These are phyloP conservation scores for Thinopyrum elongatum DNA, from an alignment of 176 grass and related monocot genomes.

Conservation along the genomic window DNA sequence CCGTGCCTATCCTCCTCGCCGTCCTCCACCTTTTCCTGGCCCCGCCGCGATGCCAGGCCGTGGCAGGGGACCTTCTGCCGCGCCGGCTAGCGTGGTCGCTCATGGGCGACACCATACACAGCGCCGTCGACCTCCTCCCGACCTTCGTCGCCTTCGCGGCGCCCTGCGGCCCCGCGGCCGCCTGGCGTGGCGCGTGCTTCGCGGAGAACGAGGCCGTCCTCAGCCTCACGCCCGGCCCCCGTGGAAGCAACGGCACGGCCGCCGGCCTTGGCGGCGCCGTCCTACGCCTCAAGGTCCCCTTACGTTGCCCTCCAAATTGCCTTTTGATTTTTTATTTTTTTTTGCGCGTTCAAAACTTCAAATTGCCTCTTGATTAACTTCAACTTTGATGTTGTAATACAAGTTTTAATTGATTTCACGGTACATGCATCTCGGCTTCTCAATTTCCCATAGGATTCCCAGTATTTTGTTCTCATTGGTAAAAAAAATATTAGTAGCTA, in stretches of 20 bases:
- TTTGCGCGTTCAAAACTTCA: too few relatives aligned
- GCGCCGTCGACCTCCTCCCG: constrained; percentile 90
- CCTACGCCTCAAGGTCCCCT: constrained; percentile 62
- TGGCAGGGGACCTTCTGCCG: constrained; percentile 61
- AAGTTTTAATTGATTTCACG: not conserved
- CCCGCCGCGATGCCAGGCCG: not conserved
- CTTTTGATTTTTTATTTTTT: not conserved
- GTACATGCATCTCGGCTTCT: not conserved
- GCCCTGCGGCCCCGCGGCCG: constrained; percentile 40
- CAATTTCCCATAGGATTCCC: not conserved
- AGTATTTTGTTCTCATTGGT: not conserved
- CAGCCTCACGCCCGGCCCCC: constrained; percentile 41
- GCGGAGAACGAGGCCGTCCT: constrained; percentile 68
- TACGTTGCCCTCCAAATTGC: not conserved
- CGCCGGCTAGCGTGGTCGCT: constrained; percentile 71
- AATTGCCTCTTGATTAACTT: not conserved
- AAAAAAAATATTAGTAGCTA: not conserved
- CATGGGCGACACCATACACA: constrained; percentile 58
- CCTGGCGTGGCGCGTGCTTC: constrained; percentile 84
- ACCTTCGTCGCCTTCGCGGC: constrained; percentile 63
- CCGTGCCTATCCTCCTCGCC: not conserved
- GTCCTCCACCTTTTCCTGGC: not conserved
- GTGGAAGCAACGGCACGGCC: constrained; percentile 25
- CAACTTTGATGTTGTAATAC: not conserved
- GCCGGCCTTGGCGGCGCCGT: constrained; percentile 43